A percentile compares a stretch with the other conserved stretches of the same genome.
Conservation (phyloP, 768 basidiomycete genomes). For the Russula brevipes region DNA sequence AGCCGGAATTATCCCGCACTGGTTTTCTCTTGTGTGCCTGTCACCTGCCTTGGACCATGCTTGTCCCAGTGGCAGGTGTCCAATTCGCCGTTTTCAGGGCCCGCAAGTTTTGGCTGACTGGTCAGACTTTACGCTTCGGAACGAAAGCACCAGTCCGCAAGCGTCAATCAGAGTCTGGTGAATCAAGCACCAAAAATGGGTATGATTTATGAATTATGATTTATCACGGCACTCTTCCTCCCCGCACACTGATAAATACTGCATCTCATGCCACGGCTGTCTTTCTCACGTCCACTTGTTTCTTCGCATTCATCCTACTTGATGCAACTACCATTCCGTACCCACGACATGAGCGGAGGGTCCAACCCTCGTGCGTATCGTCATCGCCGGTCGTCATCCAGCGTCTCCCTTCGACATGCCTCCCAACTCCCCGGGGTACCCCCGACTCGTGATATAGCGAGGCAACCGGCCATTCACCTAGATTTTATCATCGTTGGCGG, state of each 20-base stretch:
- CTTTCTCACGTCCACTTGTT: slow-evolving; percentile 13
- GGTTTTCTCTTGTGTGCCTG: neutral
- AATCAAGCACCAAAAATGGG: neutral
- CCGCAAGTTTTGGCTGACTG: neutral
- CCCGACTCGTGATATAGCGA: neutral
- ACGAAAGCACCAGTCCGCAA: neutral
- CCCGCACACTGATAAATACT: slow-evolving; percentile 18
- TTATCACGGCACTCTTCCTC: slow-evolving; percentile 15
- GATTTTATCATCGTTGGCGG: slow-evolving; percentile 25
- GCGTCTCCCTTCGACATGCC: neutral
- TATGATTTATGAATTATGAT: neutral
- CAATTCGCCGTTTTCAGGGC: slow-evolving; percentile 15
- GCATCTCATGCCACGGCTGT: neutral
- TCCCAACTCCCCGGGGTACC: neutral
- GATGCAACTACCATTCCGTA: neutral
- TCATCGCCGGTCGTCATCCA: neutral
- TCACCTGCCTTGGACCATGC: neutral
- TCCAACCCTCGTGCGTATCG: neutral
- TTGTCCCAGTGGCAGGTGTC: neutral
- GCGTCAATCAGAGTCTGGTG: slow-evolving; percentile 18
- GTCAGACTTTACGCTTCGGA: slow-evolving; percentile 2
- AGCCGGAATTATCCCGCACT: neutral
- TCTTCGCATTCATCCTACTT: neutral
- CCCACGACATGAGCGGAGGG: neutral
- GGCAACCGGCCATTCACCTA: slow-evolving; percentile 14